These are phyloP conservation scores for Eremothecium coryli DNA, from an alignment of 1,139 yeast genomes.

Conservation along the genomic window DNA sequence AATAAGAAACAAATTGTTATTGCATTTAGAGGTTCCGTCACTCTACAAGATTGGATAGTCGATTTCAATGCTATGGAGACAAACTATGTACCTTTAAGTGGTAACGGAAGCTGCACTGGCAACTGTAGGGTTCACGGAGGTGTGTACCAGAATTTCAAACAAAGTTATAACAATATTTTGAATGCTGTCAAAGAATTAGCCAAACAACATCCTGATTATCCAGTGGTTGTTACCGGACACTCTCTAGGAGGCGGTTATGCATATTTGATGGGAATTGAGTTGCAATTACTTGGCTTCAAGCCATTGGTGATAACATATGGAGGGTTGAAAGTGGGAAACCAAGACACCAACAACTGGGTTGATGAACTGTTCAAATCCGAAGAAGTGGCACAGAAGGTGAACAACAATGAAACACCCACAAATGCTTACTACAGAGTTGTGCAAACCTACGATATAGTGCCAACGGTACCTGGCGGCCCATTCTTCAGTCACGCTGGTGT, in stretches of 20 bases:
- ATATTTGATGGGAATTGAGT: slow-evolving; percentile 44
- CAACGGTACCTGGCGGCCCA: slow-evolving; percentile 40
- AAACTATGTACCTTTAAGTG: slow-evolving; percentile 1
- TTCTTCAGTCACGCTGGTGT: slow-evolving; percentile 38
- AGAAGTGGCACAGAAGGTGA: slow-evolving; percentile 11
- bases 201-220: slow-evolving; percentile 30
- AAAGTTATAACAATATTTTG: slow-evolving; percentile 31
- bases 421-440: slow-evolving; percentile 37
- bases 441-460: slow-evolving; percentile 45
- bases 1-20: slow-evolving; percentile 32
- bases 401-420: slow-evolving; percentile 18
- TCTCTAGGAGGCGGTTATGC: slow-evolving; percentile 60
- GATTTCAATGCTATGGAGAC: slow-evolving; percentile 31
- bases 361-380: slow-evolving; percentile 36
- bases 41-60: slow-evolving; percentile 41
- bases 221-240: slow-evolving; percentile 47
- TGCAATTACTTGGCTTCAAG: slow-evolving; percentile 36
- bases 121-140: slow-evolving; percentile 50
- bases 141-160: slow-evolving; percentile 32
- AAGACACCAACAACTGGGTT: slow-evolving; percentile 35
- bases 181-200: slow-evolving; percentile 19
- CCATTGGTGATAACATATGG: slow-evolving; percentile 46
- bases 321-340: slow-evolving; percentile 48
- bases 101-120: slow-evolving; percentile 26
- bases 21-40: slow-evolving; percentile 44